A percentile compares a stretch with the other conserved stretches of the same genome.
Evolutionary conservation across 371 early-diverging fungal genomes (phyloP).

Genomic region (Nematocida sp.): DNA sequence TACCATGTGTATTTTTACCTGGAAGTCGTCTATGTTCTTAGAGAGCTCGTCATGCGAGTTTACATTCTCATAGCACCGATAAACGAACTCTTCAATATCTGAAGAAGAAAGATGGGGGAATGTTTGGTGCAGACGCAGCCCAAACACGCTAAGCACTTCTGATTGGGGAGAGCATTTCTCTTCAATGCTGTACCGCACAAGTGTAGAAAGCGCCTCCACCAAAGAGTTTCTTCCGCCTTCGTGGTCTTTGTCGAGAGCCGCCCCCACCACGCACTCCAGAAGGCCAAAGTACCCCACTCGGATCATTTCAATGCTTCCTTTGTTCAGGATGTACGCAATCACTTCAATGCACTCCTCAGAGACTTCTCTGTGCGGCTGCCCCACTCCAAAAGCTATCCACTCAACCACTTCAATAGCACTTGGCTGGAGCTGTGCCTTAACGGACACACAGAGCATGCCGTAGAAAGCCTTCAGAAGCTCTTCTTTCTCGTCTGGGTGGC

Average conservation of each 20-base stretch:
- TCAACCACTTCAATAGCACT: slow-evolving; percentile 2
- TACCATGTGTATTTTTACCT: slow-evolving; percentile 35
- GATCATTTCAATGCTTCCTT: slow-evolving; percentile 1
- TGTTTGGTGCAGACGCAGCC: slow-evolving; percentile 17
- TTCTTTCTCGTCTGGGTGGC: slow-evolving; percentile 19
- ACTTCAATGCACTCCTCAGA: slow-evolving; percentile 30
- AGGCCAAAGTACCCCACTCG: slow-evolving; percentile 9
- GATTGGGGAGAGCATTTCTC: slow-evolving; percentile 20
- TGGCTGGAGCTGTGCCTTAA: neutral
- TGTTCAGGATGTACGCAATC: slow-evolving; percentile 5
- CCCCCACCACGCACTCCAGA: slow-evolving; percentile 42
- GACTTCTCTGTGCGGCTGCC: slow-evolving; percentile 35
- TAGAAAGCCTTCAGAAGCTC: slow-evolving; percentile 34
- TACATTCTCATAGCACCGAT: slow-evolving; percentile 1
- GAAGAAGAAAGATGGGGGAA: slow-evolving; percentile 27
- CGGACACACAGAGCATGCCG: slow-evolving; percentile 6
- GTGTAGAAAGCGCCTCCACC: neutral
- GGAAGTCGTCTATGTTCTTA: slow-evolving; percentile 33
- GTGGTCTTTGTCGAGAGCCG: slow-evolving; percentile 44
- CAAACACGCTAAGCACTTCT: slow-evolving; percentile 24
- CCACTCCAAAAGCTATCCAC: slow-evolving; percentile 38
- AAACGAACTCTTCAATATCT: slow-evolving; percentile 39
- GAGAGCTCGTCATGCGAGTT: slow-evolving; percentile 27
- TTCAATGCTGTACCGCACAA: slow-evolving; percentile 32
- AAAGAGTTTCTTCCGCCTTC: slow-evolving; percentile 30